phyloP scores from a whole-genome alignment of 345 rosid species.

The Abelmoschus esculentus region DNA sequence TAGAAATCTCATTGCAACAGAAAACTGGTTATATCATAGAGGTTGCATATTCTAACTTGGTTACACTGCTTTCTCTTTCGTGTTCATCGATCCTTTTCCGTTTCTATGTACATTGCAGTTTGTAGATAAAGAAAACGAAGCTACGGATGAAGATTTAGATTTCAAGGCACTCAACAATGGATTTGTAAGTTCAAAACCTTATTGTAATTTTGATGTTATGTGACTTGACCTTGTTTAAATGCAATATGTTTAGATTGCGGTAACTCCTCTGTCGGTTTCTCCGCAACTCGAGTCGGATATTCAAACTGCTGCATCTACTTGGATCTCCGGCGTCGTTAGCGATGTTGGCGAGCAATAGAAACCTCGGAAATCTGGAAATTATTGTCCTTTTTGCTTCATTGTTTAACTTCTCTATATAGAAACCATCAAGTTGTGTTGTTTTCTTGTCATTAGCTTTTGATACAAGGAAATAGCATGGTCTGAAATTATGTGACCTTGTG shows the following conservation, averaged over 20 bases:
- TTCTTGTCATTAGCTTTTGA: conserved; percentile 8
- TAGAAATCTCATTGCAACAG: background rate
- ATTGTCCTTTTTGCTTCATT: background rate
- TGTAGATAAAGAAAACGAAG: conserved; percentile 47
- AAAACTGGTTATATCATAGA: background rate
- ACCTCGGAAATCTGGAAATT: background rate
- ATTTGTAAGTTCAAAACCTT: conserved; percentile 47
- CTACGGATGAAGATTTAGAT: conserved; percentile 50
- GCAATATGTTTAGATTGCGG: conserved; percentile 43
- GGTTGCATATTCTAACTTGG: background rate
- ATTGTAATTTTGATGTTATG: background rate
- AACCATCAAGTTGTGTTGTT: conserved; percentile 1
- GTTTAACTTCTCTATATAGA: background rate
- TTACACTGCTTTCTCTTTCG: background rate
- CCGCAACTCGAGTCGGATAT: conserved; percentile 27
- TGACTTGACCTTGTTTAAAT: background rate
- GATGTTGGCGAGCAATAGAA: conserved; percentile 25
- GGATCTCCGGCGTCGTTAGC: conserved; percentile 49
- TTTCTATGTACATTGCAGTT: conserved; percentile 29
- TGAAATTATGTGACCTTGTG: conserved; percentile 10
- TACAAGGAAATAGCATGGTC: conserved; percentile 18
- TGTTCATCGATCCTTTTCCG: background rate
- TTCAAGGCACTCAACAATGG: conserved; percentile 62
- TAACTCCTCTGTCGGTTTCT: conserved; percentile 51
- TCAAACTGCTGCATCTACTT: conserved; percentile 45